Conservation (phyloP, 257 asterid genomes). For the Scutellaria minor region DNA sequence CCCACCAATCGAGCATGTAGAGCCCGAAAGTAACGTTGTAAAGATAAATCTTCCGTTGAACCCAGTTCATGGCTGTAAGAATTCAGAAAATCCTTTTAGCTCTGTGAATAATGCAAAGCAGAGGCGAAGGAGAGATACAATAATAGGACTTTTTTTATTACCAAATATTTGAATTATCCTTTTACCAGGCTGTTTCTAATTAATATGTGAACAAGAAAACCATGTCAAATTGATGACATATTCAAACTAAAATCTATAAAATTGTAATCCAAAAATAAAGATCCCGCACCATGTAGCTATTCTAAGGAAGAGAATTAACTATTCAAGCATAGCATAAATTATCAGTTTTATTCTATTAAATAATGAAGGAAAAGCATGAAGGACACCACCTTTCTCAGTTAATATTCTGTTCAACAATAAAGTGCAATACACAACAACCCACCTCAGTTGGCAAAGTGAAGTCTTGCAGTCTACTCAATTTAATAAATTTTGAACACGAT, state of each 20-base stretch:
- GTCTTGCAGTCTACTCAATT: too few relatives aligned
- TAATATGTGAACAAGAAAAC: not conserved
- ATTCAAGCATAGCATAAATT: not conserved
- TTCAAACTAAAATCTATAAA: not conserved
- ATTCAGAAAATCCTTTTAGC: not conserved
- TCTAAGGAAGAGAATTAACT: not conserved
- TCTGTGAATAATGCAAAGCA: not conserved
- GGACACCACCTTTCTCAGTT: too few relatives aligned
- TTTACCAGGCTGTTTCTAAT: not conserved
- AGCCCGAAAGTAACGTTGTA: constrained; percentile 91
- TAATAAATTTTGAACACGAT: too few relatives aligned
- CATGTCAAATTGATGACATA: not conserved
- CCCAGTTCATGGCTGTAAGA: constrained; percentile 56
- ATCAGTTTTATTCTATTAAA: not conserved
- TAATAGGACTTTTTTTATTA: not conserved
- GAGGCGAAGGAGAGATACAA: not conserved
- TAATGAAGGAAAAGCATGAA: not conserved
- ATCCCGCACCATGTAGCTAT: not conserved
- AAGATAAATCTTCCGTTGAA: constrained; percentile 78
- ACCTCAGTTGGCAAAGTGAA: too few relatives aligned
- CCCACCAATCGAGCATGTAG: constrained; percentile 94
- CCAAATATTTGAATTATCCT: too few relatives aligned
- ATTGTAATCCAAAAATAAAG: not conserved
- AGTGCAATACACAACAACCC: not conserved
- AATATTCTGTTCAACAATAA: too few relatives aligned